Evolutionary conservation across 805 yeast species (phyloP).

Genomic region (Pichia sporocuriosa): DNA sequence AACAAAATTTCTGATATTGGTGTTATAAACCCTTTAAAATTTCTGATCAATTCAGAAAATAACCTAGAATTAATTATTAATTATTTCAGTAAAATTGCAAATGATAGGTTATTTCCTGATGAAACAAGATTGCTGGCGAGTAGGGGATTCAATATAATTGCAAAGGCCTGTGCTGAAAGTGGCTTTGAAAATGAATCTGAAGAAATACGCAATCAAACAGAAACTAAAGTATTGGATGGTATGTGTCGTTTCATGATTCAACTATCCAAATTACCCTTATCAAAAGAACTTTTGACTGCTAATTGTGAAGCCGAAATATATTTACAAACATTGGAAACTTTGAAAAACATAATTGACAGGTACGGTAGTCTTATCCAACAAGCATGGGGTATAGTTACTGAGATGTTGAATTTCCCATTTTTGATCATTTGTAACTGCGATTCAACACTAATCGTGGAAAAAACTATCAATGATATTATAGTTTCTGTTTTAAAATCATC

Average conservation of each 20-base stretch:
- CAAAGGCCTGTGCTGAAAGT: slow-evolving; percentile 34
- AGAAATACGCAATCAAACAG: slow-evolving; percentile 28
- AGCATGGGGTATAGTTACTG: slow-evolving; percentile 68
- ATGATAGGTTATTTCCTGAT: slow-evolving; percentile 36
- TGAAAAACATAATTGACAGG: slow-evolving; percentile 70
- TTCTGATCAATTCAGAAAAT: slow-evolving; percentile 35
- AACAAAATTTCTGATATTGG: slow-evolving; percentile 47
- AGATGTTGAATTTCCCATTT: slow-evolving; percentile 56
- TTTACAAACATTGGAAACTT: slow-evolving; percentile 50
- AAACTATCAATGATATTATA: slow-evolving; percentile 41
- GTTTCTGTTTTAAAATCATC: slow-evolving; percentile 54
- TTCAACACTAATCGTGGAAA: slow-evolving; percentile 18
- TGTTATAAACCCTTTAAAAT: slow-evolving; percentile 44
- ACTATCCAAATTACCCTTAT: slow-evolving; percentile 32
- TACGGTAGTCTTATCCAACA: slow-evolving; percentile 54
- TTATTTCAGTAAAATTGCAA: slow-evolving; percentile 40
- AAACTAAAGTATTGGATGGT: slow-evolving; percentile 42
- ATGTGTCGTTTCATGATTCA: slow-evolving; percentile 38
- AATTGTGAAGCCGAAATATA: slow-evolving; percentile 65
- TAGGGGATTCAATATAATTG: slow-evolving; percentile 44
- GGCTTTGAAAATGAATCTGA: slow-evolving; percentile 30
- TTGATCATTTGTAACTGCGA: slow-evolving; percentile 29
- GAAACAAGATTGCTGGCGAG: slow-evolving; percentile 44
- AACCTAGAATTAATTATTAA: slow-evolving; percentile 44
- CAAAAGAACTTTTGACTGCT: slow-evolving; percentile 39